Evolutionary conservation across 306 rosid genomes (phyloP).

Genomic region (Rosa rugosa): DNA sequence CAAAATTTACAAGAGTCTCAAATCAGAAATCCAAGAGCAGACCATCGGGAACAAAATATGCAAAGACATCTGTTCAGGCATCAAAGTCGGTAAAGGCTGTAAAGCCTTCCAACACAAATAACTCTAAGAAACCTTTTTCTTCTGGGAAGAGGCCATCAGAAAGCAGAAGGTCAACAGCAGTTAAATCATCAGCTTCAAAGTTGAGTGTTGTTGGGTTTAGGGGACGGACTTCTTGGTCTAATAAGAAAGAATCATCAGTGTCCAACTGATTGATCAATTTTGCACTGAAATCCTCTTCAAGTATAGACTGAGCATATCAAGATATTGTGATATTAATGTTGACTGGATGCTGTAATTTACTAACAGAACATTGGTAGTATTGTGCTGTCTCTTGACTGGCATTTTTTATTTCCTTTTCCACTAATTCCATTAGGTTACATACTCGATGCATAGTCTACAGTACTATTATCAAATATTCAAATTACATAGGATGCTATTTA

Average conservation of each 20-base stretch:
- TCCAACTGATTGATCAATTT: slow-evolving; percentile 32
- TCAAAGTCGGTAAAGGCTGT: slow-evolving; percentile 21
- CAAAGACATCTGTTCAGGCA: slow-evolving; percentile 33
- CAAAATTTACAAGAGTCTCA: slow-evolving; percentile 41
- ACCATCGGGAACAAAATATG: slow-evolving; percentile 28
- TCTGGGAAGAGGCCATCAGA: slow-evolving; percentile 41
- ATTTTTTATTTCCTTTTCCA: background rate
- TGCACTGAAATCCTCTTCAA: background rate
- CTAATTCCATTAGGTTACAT: background rate
- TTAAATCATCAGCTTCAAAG: slow-evolving; percentile 57
- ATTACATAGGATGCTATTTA: background rate
- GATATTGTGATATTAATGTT: slow-evolving; percentile 6
- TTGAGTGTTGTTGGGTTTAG: slow-evolving; percentile 84
- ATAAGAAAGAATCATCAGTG: slow-evolving; percentile 42
- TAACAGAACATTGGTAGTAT: background rate
- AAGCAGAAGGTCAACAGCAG: slow-evolving; percentile 35
- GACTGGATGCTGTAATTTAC: no score
- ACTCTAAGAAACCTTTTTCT: slow-evolving; percentile 39
- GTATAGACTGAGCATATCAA: background rate
- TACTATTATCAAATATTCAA: background rate
- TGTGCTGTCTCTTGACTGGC: background rate
- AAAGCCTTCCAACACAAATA: slow-evolving; percentile 28
- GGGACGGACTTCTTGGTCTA: slow-evolving; percentile 54
- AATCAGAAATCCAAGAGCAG: slow-evolving; percentile 34
- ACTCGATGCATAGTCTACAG: background rate